Percentiles rank a stretch among this genome's conserved stretches.
These are phyloP conservation scores for Apostasia ramifera DNA, from an alignment of 106 monocot species.

Conservation along the genomic window DNA sequence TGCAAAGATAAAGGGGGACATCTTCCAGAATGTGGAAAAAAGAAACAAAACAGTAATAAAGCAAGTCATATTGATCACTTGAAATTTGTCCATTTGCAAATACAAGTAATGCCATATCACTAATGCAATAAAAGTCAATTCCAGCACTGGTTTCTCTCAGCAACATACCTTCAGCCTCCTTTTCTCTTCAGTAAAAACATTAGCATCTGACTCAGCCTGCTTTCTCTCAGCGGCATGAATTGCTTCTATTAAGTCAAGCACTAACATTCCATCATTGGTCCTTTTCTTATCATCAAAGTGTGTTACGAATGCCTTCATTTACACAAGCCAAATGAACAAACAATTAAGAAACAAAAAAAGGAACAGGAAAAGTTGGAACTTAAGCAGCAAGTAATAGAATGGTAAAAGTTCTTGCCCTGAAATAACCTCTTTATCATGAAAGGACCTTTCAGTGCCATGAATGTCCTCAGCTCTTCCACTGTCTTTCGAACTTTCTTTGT, in stretches of 20 bases:
- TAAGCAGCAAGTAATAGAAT: neutral
- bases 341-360: neutral
- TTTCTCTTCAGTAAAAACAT: conserved; percentile 75
- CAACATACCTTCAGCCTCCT: conserved; percentile 62
- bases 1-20: no score
- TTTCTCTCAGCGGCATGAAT: conserved; percentile 88
- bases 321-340: conserved; percentile 6
- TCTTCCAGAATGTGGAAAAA: no score
- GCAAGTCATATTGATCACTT: no score
- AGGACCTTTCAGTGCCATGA: conserved; percentile 12
- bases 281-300: conserved; percentile 7
- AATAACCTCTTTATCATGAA: conserved; percentile 45
- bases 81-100: no score
- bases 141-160: no score
- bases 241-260: conserved; percentile 79
- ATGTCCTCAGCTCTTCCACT: conserved; percentile 16
- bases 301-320: conserved; percentile 20
- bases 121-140: neutral
- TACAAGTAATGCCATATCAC: neutral
- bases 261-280: conserved; percentile 41
- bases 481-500: conserved; percentile 18
- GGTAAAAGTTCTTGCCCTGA: conserved; percentile 26
- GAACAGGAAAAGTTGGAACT: neutral
- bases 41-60: no score
- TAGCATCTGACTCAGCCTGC: conserved; percentile 82